These are phyloP conservation scores for Chaetoscypha palmicola DNA, from an alignment of 2,329 filamentous ascomycete species.

Conservation along the genomic window DNA sequence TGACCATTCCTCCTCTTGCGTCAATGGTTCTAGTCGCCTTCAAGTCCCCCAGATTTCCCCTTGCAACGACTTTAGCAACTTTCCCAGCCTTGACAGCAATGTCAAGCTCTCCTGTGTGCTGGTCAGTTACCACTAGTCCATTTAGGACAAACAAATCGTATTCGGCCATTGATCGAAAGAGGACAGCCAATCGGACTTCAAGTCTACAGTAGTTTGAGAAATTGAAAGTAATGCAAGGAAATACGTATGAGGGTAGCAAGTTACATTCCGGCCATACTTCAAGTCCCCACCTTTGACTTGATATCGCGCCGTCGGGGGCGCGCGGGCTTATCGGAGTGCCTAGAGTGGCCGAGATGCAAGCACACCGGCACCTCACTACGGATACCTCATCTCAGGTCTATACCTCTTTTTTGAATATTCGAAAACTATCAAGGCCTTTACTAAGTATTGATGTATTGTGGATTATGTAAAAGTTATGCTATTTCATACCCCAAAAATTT, in stretches of 20 bases:
- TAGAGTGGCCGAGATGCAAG: background rate
- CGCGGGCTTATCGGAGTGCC: background rate
- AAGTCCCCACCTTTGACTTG: slow-evolving; percentile 1
- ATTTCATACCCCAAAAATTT: too few species aligned
- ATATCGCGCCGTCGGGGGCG: background rate
- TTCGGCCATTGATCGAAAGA: slow-evolving; percentile 5
- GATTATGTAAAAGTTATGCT: too few species aligned
- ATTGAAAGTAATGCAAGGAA: background rate
- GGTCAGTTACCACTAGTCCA: slow-evolving; percentile 36
- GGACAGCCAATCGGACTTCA: too few species aligned
- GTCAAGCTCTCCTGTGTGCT: slow-evolving; percentile 34
- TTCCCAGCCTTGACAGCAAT: slow-evolving; percentile 38
- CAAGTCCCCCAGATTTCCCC: slow-evolving; percentile 28
- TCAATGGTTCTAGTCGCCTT: slow-evolving; percentile 31
- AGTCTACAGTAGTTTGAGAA: too few species aligned
- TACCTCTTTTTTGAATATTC: too few species aligned
- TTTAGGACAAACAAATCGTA: slow-evolving; percentile 37
- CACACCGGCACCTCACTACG: too few species aligned
- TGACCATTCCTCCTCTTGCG: slow-evolving; percentile 40
- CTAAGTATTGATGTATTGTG: too few species aligned
- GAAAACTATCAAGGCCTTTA: too few species aligned
- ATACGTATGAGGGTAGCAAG: background rate
- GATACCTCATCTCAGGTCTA: too few species aligned
- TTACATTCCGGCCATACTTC: too few species aligned
- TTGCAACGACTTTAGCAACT: slow-evolving; percentile 32